Base-by-base conservation (phyloP, 768 basidiomycete species). In the Termitomyces sp. region DNA sequence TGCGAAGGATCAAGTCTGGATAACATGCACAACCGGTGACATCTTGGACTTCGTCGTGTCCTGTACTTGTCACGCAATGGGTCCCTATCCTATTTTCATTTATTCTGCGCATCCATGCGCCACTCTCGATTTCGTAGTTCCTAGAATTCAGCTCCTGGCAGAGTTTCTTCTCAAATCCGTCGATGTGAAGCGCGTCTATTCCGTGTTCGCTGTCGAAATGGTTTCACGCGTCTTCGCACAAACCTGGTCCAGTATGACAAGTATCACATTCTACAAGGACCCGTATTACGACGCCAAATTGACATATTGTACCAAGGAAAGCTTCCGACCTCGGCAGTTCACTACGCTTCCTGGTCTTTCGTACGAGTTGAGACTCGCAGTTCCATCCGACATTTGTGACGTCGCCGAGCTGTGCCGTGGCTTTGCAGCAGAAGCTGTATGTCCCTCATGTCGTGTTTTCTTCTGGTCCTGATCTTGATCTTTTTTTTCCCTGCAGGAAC, bases 21-120 rank as follows among this genome's bases (percentile, higher is more conserved):
- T 70, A 8, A 72, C 78, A 10, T 82, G 82, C 61, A 71, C 77
- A 6, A 64, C 74, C 5, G 41, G 20, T 32, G 46, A 48, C 24
- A 22, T 26, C 9, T n/a, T 58, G 16, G 57, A 58, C n/a, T 49
- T 56, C 32, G 22, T 56, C 10, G 53, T 61, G 18, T 61, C 59
- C 16, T 61, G 56, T 22, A 55, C 59, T 16, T 46, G 31, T 22
- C 55, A 57, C 44, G 20, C 27, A 4, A 53, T 60, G 52, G 59
- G 59, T n/a, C 16, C 26, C 14, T 61, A 61, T 26, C 59, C 59
- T 10, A 51, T 61, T 41, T 57, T 61, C 56, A 57, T 61, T 39
- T 61, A 54, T 48, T 57, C 56, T 9, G 16, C 47, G 5, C 34
- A 3, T 14, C 52, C 53, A 1, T 13, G 20, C 9, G n/a, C 46